Evolutionary conservation across 768 basidiomycete genomes (phyloP), one percentile per base, ranked within the genome.

Genomic region (Lactarius hatsudake): DNA sequence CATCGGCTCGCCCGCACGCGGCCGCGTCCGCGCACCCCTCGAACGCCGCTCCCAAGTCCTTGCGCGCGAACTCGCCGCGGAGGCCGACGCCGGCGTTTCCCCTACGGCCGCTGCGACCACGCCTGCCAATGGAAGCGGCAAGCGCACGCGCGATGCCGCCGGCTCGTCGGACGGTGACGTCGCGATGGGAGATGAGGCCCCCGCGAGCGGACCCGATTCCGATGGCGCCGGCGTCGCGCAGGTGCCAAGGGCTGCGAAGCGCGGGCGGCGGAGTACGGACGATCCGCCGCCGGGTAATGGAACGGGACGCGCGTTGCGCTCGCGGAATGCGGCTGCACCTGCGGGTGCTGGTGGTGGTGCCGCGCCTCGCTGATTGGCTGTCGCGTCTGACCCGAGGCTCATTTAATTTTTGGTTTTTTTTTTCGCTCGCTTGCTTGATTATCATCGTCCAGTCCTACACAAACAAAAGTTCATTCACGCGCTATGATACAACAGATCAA

Each of bases 41-140:
- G 68, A 69, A 30, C 64, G 70, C 7, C 70, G 68, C 7, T 70
- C 68, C 13, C 59, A 63, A 26, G 68, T 71, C 7, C 65, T 71
- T 7, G 70, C 68, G 13, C 68, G 64, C 36, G 68, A 69, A 45
- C 53, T 56, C 18, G 68, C 48, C 18, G 62, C 57, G 23, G 66
- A 67, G 38, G 58, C 38, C 20, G 64, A 61, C 26, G 43, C 12
- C 20, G 54, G 26, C 8, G 54, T n/a, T 17, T 20, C 36, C 30
- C 17, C 18, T 20, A 8, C 53, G 18, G 6, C 54, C 13, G 51
- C 42, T 6, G 13, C 48, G 2, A 51, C n/a, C 23, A 10, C 30
- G 13, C 8, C 23, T 10, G 18, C 28, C 13, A 30, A 23, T 20
- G 9, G 30, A 7, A 23, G 43, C 20, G 60, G 60, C 23, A 61